phyloP scores from a whole-genome alignment of 768 basidiomycete genomes.

The Russula ochroleuca region DNA sequence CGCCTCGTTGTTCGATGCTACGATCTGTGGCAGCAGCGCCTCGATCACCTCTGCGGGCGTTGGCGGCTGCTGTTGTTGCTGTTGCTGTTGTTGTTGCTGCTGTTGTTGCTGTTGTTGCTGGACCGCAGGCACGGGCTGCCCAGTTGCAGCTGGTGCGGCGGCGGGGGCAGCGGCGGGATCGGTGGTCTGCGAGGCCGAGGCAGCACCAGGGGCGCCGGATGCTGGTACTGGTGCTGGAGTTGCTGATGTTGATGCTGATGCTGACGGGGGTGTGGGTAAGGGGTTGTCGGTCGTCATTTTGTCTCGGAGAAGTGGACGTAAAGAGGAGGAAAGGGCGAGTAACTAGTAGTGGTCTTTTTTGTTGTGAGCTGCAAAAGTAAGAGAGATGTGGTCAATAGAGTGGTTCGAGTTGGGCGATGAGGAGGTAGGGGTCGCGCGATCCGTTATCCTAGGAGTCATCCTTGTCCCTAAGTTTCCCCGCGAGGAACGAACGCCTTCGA shows the following conservation, averaged over 20 bases:
- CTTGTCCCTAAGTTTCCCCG: neutral
- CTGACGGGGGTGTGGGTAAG: slow-evolving; percentile 18
- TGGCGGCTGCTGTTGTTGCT: neutral
- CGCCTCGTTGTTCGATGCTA: slow-evolving; percentile 1
- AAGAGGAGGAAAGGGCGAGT: neutral
- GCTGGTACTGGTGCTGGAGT: slow-evolving; percentile 6
- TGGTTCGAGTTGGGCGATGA: neutral
- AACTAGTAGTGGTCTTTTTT: neutral
- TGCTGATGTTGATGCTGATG: neutral
- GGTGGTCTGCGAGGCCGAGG: slow-evolving; percentile 9
- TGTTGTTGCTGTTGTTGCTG: neutral
- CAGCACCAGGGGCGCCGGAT: neutral
- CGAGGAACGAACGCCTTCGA: neutral
- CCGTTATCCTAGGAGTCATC: neutral
- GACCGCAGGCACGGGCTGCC: neutral
- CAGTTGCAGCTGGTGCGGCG: neutral
- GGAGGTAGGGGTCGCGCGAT: neutral
- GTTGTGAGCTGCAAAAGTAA: neutral
- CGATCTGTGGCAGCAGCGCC: slow-evolving; percentile 12
- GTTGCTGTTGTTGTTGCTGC: neutral
- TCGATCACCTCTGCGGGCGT: slow-evolving; percentile 13
- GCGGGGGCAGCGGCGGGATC: neutral
- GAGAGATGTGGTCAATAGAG: neutral
- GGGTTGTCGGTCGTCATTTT: slow-evolving; percentile 19
- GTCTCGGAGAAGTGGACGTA: neutral